Base-by-base conservation (phyloP, 75 land plant species). In the Pinus albicaulis region DNA sequence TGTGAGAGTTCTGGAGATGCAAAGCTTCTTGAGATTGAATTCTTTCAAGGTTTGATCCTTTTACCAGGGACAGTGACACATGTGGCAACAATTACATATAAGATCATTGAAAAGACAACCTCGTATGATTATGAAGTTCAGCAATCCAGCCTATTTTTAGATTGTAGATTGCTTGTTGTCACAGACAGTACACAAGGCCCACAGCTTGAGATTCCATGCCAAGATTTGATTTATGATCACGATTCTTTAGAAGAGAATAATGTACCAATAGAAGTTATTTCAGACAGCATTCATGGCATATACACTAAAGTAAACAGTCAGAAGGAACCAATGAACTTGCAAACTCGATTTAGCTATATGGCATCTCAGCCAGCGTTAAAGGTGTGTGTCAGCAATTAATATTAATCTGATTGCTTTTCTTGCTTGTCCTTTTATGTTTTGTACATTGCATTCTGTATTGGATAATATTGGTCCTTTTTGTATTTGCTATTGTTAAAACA, bases 141-240 rank as follows among this genome's bases (percentile, higher is more conserved):
- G 76, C 25, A 65, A 52, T 56, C 76, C 17, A 26, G 56, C 59
- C 58, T 74, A 7, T 58, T 41, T 17, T 64, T 31, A 4, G 76
- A 48, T 19, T 87, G 88, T 74, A 87, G 65, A 66, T 74, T 93
- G 62, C 56, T 76, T 12, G 74, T 94, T 53, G 55, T 72, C 57
- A 90, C 90, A 64, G 92, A 94, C 87, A 83, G 84, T 68, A 83
- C 92, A 22, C 55, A 17, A 58, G 72, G 56, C 73, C 78, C 81
- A 65, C 74, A 79, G 68, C 72, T 92, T 61, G 86, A 80, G 57
- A 64, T 92, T 76, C 85, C 89, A 59, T 94, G 92, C 75, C 38
- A 74, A 61, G 89, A 83, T 28, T 52, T 86, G 41, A 24, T 84
- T 16, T 28, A 71, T 74, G 0, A 73, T 38, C 79, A 63, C 60